A percentile compares a stretch with the other conserved stretches of the same genome.
Conservation (phyloP, 169 alveolate genomes). For the Cryptosporidium ubiquitum region DNA sequence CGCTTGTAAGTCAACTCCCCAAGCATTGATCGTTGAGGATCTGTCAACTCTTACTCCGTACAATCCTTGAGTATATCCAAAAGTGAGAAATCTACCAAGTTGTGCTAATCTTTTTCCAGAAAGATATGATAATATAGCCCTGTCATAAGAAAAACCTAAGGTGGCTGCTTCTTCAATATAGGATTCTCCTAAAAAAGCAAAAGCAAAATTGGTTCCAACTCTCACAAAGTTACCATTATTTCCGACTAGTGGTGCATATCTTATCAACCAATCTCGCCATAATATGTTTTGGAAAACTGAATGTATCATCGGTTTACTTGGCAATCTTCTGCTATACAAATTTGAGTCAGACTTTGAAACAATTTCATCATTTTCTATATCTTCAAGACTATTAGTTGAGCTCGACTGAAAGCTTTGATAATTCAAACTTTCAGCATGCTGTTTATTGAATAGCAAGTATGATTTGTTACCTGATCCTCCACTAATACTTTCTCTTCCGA, state of each 20-base stretch:
- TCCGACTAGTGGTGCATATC: slow-evolving; percentile 73
- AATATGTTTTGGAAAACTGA: slow-evolving; percentile 51
- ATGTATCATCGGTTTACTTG: slow-evolving; percentile 31
- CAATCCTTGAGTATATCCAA: slow-evolving; percentile 71
- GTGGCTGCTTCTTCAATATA: slow-evolving; percentile 72
- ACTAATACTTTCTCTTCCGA: slow-evolving; percentile 43
- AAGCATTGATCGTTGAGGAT: slow-evolving; percentile 55
- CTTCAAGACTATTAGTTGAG: neutral
- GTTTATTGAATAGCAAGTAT: slow-evolving; percentile 43
- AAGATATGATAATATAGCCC: slow-evolving; percentile 42
- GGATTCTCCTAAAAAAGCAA: slow-evolving; percentile 65
- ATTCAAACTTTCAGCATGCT: slow-evolving; percentile 4
- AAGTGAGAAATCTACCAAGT: slow-evolving; percentile 50
- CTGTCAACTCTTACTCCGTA: slow-evolving; percentile 67
- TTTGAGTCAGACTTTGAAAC: neutral
- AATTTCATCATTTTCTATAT: neutral
- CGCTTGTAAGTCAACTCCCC: slow-evolving; percentile 72
- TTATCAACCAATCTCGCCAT: slow-evolving; percentile 73
- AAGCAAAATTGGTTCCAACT: slow-evolving; percentile 48
- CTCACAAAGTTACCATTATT: slow-evolving; percentile 54
- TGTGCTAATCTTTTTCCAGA: slow-evolving; percentile 50
- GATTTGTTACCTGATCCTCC: slow-evolving; percentile 65
- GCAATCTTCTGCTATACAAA: slow-evolving; percentile 59
- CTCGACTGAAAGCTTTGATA: neutral
- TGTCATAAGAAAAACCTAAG: slow-evolving; percentile 46